Base-by-base conservation (phyloP, 177 flowering plant species). In the Tripterygium wilfordii region DNA sequence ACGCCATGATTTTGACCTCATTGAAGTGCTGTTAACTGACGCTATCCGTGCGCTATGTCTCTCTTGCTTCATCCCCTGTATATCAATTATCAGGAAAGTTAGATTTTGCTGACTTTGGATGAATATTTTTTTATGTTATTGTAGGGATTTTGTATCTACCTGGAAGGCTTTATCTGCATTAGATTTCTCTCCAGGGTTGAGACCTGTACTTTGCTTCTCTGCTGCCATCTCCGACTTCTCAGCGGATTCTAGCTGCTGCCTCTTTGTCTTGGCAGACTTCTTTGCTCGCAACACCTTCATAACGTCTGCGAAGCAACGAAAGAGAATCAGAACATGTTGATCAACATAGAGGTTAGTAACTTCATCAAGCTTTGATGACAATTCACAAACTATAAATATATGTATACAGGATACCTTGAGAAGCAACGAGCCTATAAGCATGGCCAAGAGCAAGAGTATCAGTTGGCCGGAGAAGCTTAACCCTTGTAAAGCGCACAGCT, bases 401-500 rank as follows among this genome's bases (percentile, higher is more conserved):
- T n/a, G n/a, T n/a, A n/a, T n/a, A n/a, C n/a, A n/a, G n/a, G n/a
- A n/a, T 30, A 89, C 98, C 96, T 83, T 85, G 79, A 29, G 82
- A 42, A 17, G 83, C 74, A 48, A 91, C 66, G 41, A 91, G 89
- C 20, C 91, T 54, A 62, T 92, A 92, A 36, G 86, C 91, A 46
- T 74, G 85, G 32, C 99, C 99, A 16, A 88, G 83, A 58, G 66
- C 61, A 10, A 92, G 79, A 23, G 79, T 80, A 42, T 92, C 96
- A 13, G 60, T 74, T 1, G 96, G 96, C 38, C 89, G 49, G 41
- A 92, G 89, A 50, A 92, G 84, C 79, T 89, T 92, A n/a, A 92
- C 86, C 0, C 89, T 77, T 0, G 89, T 86, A 51, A 75, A 51
- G 1, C 78, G 68, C n/a, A 80, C 72, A 0, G 76, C 46, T 29